Conservation (phyloP, 2,329 filamentous ascomycete genomes). For the Capronia americana region DNA sequence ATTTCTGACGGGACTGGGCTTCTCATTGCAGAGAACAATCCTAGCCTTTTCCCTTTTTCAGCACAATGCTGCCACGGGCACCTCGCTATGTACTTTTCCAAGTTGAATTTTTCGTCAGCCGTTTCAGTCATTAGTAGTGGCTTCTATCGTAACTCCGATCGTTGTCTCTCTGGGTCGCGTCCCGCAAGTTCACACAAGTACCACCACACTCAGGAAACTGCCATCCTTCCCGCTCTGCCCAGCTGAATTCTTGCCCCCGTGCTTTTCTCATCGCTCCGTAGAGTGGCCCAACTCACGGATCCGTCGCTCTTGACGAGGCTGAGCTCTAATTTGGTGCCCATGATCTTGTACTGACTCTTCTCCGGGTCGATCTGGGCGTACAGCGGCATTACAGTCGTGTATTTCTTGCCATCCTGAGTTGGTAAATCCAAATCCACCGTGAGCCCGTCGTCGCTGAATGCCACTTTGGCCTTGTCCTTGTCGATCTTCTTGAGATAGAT, state of each 20-base stretch:
- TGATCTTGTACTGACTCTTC: constrained; percentile 77
- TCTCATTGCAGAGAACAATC: background rate
- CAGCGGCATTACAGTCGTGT: constrained; percentile 73
- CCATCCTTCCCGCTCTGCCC: constrained; percentile 73
- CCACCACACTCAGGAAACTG: constrained; percentile 39
- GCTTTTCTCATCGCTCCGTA: constrained; percentile 76
- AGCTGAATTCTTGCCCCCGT: constrained; percentile 87
- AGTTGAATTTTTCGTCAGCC: constrained; percentile 4
- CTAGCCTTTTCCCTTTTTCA: background rate
- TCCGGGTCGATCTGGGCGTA: constrained; percentile 77
- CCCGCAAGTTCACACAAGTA: background rate
- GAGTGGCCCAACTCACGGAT: constrained; percentile 76
- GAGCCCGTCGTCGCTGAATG: constrained; percentile 62
- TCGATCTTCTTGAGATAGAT: constrained; percentile 98
- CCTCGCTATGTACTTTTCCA: constrained; percentile 18
- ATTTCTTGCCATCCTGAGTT: constrained; percentile 87
- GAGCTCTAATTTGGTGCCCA: constrained; percentile 89
- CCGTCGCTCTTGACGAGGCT: constrained; percentile 70
- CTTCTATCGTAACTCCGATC: background rate
- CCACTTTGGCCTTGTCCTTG: constrained; percentile 75
- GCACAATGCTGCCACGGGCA: background rate
- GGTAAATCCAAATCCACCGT: constrained; percentile 76
- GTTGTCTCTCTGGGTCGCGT: background rate
- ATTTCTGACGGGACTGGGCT: background rate
- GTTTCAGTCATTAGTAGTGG: constrained; percentile 9